phyloP scores from a whole-genome alignment of 352 stramenopile species.

The Hyaloperonospora arabidopsidis region DNA sequence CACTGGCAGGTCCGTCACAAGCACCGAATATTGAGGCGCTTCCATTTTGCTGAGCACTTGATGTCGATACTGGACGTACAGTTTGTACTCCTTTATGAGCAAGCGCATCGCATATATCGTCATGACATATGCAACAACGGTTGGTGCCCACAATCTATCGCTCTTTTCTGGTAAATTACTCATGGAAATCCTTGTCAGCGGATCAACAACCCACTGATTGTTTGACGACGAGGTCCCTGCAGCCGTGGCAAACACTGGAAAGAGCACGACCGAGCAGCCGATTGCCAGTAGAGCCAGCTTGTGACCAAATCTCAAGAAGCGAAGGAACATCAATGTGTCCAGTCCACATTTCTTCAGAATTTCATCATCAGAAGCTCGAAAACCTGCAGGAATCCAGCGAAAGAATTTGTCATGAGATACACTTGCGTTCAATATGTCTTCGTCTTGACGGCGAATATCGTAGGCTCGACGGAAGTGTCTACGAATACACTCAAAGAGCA shows the following conservation, averaged over 20 bases:
- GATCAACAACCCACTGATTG: slow-evolving; percentile 32
- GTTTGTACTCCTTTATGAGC: slow-evolving; percentile 51
- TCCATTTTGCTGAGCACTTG: slow-evolving; percentile 45
- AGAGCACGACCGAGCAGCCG: slow-evolving; percentile 45
- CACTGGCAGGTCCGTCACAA: slow-evolving; percentile 62
- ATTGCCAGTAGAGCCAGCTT: slow-evolving; percentile 61
- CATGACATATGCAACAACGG: slow-evolving; percentile 45
- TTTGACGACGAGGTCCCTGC: slow-evolving; percentile 9
- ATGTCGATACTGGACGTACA: slow-evolving; percentile 57
- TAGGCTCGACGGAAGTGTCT: slow-evolving; percentile 48
- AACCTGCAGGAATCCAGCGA: slow-evolving; percentile 42
- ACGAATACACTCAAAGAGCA: slow-evolving; percentile 59
- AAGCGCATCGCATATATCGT: slow-evolving; percentile 48
- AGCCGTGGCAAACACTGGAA: slow-evolving; percentile 65
- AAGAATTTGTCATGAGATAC: slow-evolving; percentile 25
- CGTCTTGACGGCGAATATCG: slow-evolving; percentile 34
- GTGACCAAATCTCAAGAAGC: slow-evolving; percentile 56
- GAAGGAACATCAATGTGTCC: slow-evolving; percentile 67
- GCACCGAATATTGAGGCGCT: slow-evolving; percentile 60
- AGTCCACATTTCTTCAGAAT: slow-evolving; percentile 63
- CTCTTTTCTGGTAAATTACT: slow-evolving; percentile 54
- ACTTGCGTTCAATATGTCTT: slow-evolving; percentile 28
- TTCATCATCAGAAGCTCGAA: slow-evolving; percentile 48
- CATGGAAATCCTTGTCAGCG: slow-evolving; percentile 62
- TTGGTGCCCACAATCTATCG: slow-evolving; percentile 54